phyloP scores from a whole-genome alignment of 106 monocot species.

The Allium fistulosum region DNA sequence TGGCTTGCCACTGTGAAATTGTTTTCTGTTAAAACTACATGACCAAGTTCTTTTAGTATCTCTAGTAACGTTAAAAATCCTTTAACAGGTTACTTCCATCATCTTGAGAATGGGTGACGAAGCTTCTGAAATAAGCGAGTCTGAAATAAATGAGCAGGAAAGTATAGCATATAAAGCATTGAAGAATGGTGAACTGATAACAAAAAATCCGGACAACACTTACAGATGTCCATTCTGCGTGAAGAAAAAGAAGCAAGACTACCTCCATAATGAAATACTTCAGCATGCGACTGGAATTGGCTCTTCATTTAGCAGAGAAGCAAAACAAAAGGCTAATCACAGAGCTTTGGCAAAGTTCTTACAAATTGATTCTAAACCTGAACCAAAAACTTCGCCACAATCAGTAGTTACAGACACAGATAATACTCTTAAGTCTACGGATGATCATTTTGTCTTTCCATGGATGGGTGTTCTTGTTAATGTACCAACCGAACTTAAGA shows the following conservation, averaged over 20 bases:
- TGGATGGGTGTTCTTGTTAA: conserved; percentile 85
- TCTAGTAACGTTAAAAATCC: too few relatives aligned
- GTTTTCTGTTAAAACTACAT: too few relatives aligned
- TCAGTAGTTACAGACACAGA: conserved; percentile 4
- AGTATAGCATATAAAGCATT: conserved; percentile 14
- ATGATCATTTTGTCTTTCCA: conserved; percentile 65
- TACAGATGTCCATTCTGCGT: conserved; percentile 60
- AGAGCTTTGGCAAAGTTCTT: conserved; percentile 42
- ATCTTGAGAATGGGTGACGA: conserved; percentile 16
- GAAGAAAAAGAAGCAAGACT: conserved; percentile 45
- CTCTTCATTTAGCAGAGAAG: conserved; percentile 21
- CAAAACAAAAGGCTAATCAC: conserved; percentile 48
- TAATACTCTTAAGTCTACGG: conserved; percentile 6
- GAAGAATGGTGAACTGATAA: conserved; percentile 9
- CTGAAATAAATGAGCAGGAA: conserved; percentile 33
- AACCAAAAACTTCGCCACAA: conserved; percentile 6
- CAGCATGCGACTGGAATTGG: conserved; percentile 51
- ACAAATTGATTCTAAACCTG: conserved; percentile 18
- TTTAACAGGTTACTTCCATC: not conserved
- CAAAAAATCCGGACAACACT: conserved; percentile 14
- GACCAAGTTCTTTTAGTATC: too few relatives aligned
- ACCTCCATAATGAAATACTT: conserved; percentile 40
- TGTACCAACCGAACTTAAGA: conserved; percentile 38
- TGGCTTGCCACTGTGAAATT: too few relatives aligned
- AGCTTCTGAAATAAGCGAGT: conserved; percentile 29